Base-by-base conservation (phyloP, 352 stramenopile species). In the Sclerospora graminicola region DNA sequence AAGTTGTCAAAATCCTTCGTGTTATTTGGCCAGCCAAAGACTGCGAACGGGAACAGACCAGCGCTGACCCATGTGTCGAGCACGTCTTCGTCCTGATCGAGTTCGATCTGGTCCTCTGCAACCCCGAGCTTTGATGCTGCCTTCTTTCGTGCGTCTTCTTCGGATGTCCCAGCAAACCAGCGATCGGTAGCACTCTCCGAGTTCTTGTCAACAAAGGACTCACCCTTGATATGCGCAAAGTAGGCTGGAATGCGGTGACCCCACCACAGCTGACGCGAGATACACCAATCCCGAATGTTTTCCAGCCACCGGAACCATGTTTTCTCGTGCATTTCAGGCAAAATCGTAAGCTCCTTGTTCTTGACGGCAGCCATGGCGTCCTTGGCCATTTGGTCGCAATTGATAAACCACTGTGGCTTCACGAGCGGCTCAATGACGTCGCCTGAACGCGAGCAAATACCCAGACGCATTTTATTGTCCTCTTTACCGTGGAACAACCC, bases 391-490 rank as follows among this genome's bases (percentile, higher is more conserved):
- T 88, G 57, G 39, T 80, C 68, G 55, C 83, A 94, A 57, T 94
- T 82, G 4, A 94, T 69, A 41, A 92, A 94, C 97, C 97, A 99
- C 77, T 99, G 97, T n/a, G 96, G 96, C 70, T 97, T 99, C 32
- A 99, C 93, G 48, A 98, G 89, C 19, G 97, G 97, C 74, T 99
- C 97, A 42, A 99, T 96, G 56, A 99, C 82, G 68, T 99, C 96
- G 34, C 95, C 94, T 28, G 94, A 98, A 41, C 96, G 89, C 27
- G 94, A 98, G 70, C 96, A 99, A 34, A 99, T 69, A 28, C 94
- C 91, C 10, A 99, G 73, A 27, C 90, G 80, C 96, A 99, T 99
- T 68, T 98, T 97, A 73, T 99, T 98, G 51, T 94, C 82, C 54
- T 89, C 76, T 69, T 99, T 99, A 51, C 94, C 97, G 29, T 94